Percentiles rank a stretch among this genome's conserved stretches.
phyloP scores from a whole-genome alignment of 1,284 basidiomycete genomes.

The Melampsora larici-populina region DNA sequence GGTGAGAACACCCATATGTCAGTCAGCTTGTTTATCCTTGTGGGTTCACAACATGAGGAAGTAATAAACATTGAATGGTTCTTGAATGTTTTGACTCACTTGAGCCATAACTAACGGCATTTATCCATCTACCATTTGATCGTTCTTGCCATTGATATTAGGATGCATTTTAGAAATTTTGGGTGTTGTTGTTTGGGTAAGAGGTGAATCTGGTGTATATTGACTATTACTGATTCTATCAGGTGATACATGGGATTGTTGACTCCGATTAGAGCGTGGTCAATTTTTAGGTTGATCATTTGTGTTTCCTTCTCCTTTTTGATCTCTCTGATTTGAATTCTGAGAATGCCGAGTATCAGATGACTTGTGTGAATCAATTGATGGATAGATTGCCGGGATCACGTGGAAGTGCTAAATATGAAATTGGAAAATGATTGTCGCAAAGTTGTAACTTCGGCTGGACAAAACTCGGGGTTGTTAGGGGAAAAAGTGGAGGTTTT shows the following conservation, averaged over 20 bases:
- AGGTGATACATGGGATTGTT: background rate
- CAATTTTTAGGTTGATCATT: conserved; percentile 5
- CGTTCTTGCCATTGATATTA: conserved; percentile 22
- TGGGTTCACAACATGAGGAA: too few species aligned
- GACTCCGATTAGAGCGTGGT: background rate
- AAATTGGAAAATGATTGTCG: too few species aligned
- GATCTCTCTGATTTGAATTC: background rate
- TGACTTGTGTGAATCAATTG: too few species aligned
- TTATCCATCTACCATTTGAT: conserved; percentile 6
- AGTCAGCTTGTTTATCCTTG: background rate
- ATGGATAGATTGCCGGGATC: too few species aligned
- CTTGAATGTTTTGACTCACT: background rate
- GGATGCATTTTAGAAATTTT: background rate
- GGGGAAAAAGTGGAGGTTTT: too few species aligned
- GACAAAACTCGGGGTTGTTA: too few species aligned
- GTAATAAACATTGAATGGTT: background rate
- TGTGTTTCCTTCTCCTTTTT: conserved; percentile 10
- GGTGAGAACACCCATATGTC: background rate
- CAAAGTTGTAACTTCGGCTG: too few species aligned
- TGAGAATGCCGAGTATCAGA: too few species aligned
- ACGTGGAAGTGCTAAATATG: too few species aligned
- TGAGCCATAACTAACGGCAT: conserved; percentile 19
- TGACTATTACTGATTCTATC: background rate
- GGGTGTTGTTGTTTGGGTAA: background rate
- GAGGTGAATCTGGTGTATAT: background rate